Conservation (phyloP, 495 filamentous ascomycete species). For the Xylaria castorea region DNA sequence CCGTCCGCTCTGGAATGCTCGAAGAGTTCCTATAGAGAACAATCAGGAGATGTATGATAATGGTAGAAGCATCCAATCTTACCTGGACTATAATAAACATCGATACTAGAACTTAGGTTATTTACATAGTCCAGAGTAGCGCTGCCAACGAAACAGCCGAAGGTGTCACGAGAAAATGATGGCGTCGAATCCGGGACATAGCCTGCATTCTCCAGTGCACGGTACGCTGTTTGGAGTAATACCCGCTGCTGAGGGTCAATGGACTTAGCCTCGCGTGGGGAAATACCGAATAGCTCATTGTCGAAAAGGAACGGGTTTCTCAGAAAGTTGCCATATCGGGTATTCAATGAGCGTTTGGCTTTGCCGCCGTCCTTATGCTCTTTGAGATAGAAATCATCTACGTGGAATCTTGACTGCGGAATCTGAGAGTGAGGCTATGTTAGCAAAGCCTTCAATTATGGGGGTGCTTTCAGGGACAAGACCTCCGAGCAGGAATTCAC, state of each 20-base stretch:
- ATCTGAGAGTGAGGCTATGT: constrained; percentile 16
- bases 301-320: constrained; percentile 47
- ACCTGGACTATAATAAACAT: constrained; percentile 31
- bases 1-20: constrained; percentile 30
- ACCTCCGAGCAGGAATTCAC: constrained; percentile 1
- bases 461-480: background rate
- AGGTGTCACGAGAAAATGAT: constrained; percentile 1
- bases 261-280: constrained; percentile 48
- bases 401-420: constrained; percentile 19
- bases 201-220: constrained; percentile 53
- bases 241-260: constrained; percentile 54
- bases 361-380: constrained; percentile 12
- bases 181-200: constrained; percentile 28
- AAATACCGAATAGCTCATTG: constrained; percentile 54
- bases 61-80: background rate
- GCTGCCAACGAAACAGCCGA: constrained; percentile 26
- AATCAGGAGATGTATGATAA: background rate
- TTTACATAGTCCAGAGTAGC: constrained; percentile 26
- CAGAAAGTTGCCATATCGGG: constrained; percentile 26
- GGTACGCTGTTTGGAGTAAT: constrained; percentile 46
- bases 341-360: constrained; percentile 18
- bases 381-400: constrained; percentile 22
- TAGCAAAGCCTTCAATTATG: background rate
- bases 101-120: constrained; percentile 21
- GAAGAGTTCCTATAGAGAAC: constrained; percentile 26